Evolutionary conservation across 225 moss, liverwort and hornwort species (phyloP).

Genomic region (Takakia lepidozioides): DNA sequence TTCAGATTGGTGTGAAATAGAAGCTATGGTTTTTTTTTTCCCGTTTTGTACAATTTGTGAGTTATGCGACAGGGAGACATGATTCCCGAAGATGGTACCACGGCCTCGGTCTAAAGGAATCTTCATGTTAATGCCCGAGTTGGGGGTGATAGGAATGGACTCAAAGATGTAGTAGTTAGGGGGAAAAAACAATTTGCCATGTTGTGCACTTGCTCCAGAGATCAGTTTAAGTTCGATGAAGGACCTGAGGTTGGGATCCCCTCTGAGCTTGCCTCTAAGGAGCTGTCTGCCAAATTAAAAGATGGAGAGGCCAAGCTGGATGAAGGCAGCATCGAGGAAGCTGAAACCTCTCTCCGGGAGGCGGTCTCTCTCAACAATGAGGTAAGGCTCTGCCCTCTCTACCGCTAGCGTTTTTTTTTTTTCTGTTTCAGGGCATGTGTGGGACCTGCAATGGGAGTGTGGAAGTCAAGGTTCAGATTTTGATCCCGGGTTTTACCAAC

Average conservation of each 20-base stretch:
- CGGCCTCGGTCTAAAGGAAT: too few species aligned
- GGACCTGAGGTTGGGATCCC: slow-evolving; percentile 24
- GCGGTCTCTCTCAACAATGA: slow-evolving; percentile 50
- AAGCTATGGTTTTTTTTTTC: too few species aligned
- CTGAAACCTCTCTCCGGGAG: slow-evolving; percentile 47
- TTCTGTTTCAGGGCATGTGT: slow-evolving; percentile 1
- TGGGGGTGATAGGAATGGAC: too few species aligned
- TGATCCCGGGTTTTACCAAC: slow-evolving; percentile 22
- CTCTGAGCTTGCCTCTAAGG: slow-evolving; percentile 38
- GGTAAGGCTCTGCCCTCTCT: slow-evolving; percentile 10
- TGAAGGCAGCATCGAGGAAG: slow-evolving; percentile 49
- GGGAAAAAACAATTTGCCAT: too few species aligned
- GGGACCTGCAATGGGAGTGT: too few species aligned
- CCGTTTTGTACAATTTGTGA: too few species aligned
- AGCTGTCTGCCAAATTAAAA: slow-evolving; percentile 36
- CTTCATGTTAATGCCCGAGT: too few species aligned
- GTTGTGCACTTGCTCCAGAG: slow-evolving; percentile 40
- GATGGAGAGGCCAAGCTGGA: slow-evolving; percentile 56
- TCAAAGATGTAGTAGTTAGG: too few species aligned
- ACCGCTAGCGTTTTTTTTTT: slow-evolving; percentile 1
- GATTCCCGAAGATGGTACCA: too few species aligned
- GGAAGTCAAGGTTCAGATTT: too few species aligned
- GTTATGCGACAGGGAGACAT: too few species aligned
- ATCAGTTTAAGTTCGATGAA: slow-evolving; percentile 19
- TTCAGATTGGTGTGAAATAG: too few species aligned